Conservation (phyloP, 805 yeast species). For the Ogataea paradorogensis region DNA sequence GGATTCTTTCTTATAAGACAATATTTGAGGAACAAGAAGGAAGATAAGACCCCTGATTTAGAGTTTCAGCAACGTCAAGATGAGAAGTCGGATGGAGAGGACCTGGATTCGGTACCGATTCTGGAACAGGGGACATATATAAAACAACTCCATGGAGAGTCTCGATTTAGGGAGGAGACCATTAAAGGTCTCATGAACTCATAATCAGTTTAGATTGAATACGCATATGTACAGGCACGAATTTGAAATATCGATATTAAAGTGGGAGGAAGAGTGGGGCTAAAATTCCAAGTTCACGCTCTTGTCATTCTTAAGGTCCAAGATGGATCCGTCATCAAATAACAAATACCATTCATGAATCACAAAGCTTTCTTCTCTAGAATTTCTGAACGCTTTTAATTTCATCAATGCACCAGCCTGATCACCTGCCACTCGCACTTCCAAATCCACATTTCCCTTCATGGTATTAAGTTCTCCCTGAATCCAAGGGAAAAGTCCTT, state of each 20-base stretch:
- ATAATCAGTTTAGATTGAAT: not conserved
- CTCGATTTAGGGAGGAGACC: slow-evolving; percentile 3
- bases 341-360: slow-evolving; percentile 63
- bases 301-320: slow-evolving; percentile 51
- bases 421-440: slow-evolving; percentile 68
- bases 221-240: not conserved
- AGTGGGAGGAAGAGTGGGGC: not conserved
- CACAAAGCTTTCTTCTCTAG: slow-evolving; percentile 52
- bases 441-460: slow-evolving; percentile 73
- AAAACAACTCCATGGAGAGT: slow-evolving; percentile 9
- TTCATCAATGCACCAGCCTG: slow-evolving; percentile 51
- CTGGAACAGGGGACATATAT: slow-evolving; percentile 3
- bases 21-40: slow-evolving; percentile 37
- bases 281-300: slow-evolving; percentile 29
- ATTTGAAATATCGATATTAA: too few species aligned
- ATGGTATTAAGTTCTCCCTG: slow-evolving; percentile 81
- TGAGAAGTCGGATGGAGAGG: slow-evolving; percentile 2
- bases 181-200: not conserved
- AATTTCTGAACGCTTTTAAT: slow-evolving; percentile 69
- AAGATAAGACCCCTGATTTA: slow-evolving; percentile 17
- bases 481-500: slow-evolving; percentile 84
- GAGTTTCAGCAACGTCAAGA: slow-evolving; percentile 1
- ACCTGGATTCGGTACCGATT: slow-evolving; percentile 7
- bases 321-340: slow-evolving; percentile 39
- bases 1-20: slow-evolving; percentile 38